phyloP scores from a whole-genome alignment of 768 basidiomycete species.

The Scleroderma citrinum region DNA sequence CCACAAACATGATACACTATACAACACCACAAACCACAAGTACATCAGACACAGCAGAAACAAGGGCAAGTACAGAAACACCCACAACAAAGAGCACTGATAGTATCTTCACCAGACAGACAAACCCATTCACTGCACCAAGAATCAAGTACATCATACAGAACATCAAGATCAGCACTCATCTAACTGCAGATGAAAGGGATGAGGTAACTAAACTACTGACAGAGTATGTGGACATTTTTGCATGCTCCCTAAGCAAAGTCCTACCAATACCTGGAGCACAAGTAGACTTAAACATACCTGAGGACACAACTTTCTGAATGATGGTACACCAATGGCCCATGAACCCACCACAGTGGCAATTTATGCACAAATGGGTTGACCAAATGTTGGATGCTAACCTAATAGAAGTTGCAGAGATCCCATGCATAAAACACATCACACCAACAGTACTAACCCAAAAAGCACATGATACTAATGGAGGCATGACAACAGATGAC shows the following conservation, averaged over 20 bases:
- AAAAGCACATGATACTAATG: constrained; percentile 28
- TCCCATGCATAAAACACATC: constrained; percentile 15
- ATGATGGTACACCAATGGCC: background rate
- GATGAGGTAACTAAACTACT: background rate
- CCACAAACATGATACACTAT: no score
- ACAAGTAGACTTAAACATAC: background rate
- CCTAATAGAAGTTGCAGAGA: constrained; percentile 8
- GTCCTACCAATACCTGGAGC: background rate
- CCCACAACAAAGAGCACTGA: no score
- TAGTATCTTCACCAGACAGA: background rate
- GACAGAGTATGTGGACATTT: background rate
- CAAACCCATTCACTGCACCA: background rate
- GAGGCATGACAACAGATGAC: constrained; percentile 28
- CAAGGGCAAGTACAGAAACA: no score
- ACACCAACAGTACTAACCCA: constrained; percentile 29
- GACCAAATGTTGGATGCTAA: background rate
- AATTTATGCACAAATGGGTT: background rate
- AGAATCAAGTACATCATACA: constrained; percentile 15
- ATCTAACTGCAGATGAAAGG: background rate
- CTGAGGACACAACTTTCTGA: background rate
- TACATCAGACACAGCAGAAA: no score
- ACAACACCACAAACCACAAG: background rate
- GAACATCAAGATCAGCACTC: constrained; percentile 19
- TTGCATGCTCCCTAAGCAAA: background rate
- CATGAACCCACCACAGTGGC: background rate